phyloP scores from a whole-genome alignment of 805 yeast species.

The Metschnikowia dekortorum region DNA sequence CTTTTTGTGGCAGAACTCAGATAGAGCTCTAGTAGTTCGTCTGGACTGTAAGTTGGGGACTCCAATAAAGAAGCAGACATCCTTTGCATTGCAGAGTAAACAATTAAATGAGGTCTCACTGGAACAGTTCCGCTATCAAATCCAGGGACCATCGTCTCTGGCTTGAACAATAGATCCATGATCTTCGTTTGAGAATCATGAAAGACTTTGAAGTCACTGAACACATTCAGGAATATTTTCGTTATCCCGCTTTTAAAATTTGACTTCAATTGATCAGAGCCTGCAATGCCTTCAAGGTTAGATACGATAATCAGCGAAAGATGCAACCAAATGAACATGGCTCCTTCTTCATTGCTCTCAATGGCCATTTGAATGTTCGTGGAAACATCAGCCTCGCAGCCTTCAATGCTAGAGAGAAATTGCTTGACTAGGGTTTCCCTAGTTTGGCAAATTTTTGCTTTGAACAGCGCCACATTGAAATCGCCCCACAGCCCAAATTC shows the following conservation, averaged over 20 bases:
- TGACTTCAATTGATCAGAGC: not conserved
- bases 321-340: not conserved
- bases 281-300: not conserved
- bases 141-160: not conserved
- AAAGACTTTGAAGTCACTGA: not conserved
- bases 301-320: not conserved
- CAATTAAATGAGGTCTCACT: conserved; percentile 11
- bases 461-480: conserved; percentile 1
- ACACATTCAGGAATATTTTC: not conserved
- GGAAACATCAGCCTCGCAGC: not conserved
- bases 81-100: conserved; percentile 9
- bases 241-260: not conserved
- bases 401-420: not conserved
- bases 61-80: conserved; percentile 7
- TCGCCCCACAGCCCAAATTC: conserved; percentile 13
- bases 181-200: not conserved
- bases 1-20: conserved; percentile 15
- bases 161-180: not conserved
- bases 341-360: not conserved
- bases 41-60: conserved; percentile 6
- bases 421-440: not conserved
- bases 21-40: conserved; percentile 20
- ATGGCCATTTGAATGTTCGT: not conserved
- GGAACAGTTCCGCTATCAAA: conserved; percentile 11
- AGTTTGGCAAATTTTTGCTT: not conserved